phyloP scores from a whole-genome alignment of 2,329 filamentous ascomycete species.

The Sporothrix euskadiensis region DNA sequence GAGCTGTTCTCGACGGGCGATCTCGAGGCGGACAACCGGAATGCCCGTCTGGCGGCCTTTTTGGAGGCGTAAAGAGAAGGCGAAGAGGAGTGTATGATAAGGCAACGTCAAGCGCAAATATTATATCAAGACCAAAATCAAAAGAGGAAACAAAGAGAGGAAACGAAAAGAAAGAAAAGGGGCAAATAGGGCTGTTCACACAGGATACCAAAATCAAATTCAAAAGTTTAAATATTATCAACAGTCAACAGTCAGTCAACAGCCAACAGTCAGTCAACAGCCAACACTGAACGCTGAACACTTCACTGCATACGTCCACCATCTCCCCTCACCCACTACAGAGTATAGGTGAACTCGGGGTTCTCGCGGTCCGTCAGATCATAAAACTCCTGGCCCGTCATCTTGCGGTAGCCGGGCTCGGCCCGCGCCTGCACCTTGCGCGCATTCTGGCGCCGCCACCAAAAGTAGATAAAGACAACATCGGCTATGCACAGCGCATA shows the following conservation, averaged over 20 bases:
- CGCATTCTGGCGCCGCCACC: conserved; percentile 59
- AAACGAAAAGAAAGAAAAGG: background rate
- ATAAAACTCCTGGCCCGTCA: conserved; percentile 68
- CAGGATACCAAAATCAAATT: conserved; percentile 13
- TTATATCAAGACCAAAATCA: background rate
- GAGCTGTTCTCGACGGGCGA: conserved; percentile 51
- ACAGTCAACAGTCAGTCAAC: too few relatives aligned
- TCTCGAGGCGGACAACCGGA: conserved; percentile 28
- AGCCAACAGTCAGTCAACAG: too few relatives aligned
- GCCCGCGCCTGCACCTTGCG: conserved; percentile 57
- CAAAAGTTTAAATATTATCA: background rate
- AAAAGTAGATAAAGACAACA: conserved; percentile 62
- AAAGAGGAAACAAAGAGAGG: background rate
- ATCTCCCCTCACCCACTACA: conserved; percentile 43
- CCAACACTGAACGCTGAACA: too few relatives aligned
- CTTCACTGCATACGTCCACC: background rate
- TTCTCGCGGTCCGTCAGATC: conserved; percentile 69
- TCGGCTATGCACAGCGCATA: conserved; percentile 47
- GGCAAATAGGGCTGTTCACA: background rate
- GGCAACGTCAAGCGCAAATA: background rate
- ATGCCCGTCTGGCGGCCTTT: conserved; percentile 27
- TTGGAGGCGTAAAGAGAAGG: background rate
- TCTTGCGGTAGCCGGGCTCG: conserved; percentile 57
- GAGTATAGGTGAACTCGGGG: conserved; percentile 61
- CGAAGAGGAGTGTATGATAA: background rate